phyloP scores from a whole-genome alignment of 2,329 filamentous ascomycete genomes.

The Calonectria leucothoes region DNA sequence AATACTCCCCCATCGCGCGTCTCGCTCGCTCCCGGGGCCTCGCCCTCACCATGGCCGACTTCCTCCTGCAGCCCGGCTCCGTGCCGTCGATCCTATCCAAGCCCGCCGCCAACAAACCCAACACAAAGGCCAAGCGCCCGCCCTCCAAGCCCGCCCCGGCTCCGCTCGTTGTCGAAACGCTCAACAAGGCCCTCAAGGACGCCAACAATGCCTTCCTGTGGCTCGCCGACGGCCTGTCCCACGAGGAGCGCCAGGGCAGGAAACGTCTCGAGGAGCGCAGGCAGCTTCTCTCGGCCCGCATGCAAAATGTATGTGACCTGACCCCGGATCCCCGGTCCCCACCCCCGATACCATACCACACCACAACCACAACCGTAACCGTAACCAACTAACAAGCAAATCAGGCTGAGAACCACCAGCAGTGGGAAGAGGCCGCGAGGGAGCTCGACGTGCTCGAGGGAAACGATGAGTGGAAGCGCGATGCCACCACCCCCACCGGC shows the following conservation, averaged over 20 bases:
- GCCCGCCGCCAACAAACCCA: conserved; percentile 30
- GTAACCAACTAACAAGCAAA: conserved; percentile 20
- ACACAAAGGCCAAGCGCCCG: conserved; percentile 39
- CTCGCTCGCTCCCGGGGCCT: conserved; percentile 29
- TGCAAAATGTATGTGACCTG: conserved; percentile 75
- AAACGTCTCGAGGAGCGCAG: conserved; percentile 67
- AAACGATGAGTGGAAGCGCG: conserved; percentile 84
- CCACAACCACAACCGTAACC: no score
- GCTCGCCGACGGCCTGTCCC: conserved; percentile 64
- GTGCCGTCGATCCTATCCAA: conserved; percentile 36
- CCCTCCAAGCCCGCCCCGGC: conserved; percentile 21
- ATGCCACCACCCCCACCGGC: conserved; percentile 58
- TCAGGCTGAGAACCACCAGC: conserved; percentile 74
- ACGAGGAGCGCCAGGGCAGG: conserved; percentile 60
- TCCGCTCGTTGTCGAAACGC: conserved; percentile 35
- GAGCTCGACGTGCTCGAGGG: conserved; percentile 84
- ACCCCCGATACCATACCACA: neutral
- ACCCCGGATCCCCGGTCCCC: neutral
- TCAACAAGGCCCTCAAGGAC: conserved; percentile 50
- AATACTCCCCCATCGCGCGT: neutral
- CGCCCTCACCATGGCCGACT: conserved; percentile 41
- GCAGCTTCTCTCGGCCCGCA: conserved; percentile 70
- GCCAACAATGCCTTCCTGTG: conserved; percentile 57
- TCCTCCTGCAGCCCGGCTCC: conserved; percentile 40
- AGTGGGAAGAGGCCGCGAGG: conserved; percentile 81